Evolutionary conservation across 2,329 filamentous ascomycete species (phyloP), one percentile per base, ranked within the genome.

Genomic region (Rutstroemia sp.): DNA sequence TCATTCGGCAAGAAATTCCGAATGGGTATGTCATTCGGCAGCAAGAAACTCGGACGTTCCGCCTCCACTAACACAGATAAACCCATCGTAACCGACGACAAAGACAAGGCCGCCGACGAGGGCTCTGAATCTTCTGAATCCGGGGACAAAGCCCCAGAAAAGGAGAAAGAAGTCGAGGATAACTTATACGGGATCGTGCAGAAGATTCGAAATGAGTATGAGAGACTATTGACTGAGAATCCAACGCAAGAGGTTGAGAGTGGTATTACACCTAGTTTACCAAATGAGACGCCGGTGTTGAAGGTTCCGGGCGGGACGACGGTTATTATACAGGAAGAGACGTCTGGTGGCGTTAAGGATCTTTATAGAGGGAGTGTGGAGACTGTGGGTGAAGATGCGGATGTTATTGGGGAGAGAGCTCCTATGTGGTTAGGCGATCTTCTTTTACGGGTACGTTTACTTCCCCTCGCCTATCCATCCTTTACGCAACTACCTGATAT

Each of bases 401-500:
- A 95, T 70, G 74, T 86, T 19, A 86, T 99, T 52, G 92, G 97
- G 73, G 87, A 89, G 66, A 82, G 86, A 42, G 91, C 87, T 5
- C 92, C 94, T 1, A 87, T 88, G 76, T 99, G 94, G 94, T 78
- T 99, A 6, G 92, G 88, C 14, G 92, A 97, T 61, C 81, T 96
- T 38, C 76, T 99, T 14, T 75, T 99, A 48, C 77, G 78, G 65
- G 84, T 86, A 73, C 64, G 74, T 64, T 38, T 55, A 14, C 38
- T 2, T 48, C 5, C 19, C n/a, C 19, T 51, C 5, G 12, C 34
- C n/a, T 4, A 39, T 21, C 10, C 27, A 39, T 21, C 8, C 10
- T 27, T 10, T 17, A 12, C 9, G 10, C n/a, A n/a, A 6, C 9
- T 7, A 1, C 7, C 6, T 4, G 1, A 12, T 14, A 5, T 23